Evolutionary conservation across 495 filamentous ascomycete genomes (phyloP).

Genomic region (Thozetella sp.): DNA sequence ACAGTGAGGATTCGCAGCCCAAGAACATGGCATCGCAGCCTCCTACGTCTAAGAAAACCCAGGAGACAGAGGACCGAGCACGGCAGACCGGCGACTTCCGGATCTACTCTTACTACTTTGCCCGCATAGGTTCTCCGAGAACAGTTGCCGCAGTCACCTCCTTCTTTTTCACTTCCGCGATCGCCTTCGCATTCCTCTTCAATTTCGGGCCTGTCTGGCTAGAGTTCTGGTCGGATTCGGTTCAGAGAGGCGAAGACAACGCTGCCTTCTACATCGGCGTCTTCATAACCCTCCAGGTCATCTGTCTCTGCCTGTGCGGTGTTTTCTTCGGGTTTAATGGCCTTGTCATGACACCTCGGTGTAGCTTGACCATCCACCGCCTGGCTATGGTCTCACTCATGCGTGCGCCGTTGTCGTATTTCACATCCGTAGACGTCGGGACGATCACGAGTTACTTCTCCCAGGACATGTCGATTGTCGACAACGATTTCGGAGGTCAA

Average conservation of each 20-base stretch:
- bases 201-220: slow-evolving; percentile 39
- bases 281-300: slow-evolving; percentile 29
- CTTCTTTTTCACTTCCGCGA: not conserved
- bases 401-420: slow-evolving; percentile 20
- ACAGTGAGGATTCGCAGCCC: not conserved
- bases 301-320: slow-evolving; percentile 9
- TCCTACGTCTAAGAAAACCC: not conserved
- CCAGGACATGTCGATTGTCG: slow-evolving; percentile 46
- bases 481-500: slow-evolving; percentile 28
- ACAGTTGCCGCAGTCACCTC: not conserved
- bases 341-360: not conserved
- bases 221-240: slow-evolving; percentile 30
- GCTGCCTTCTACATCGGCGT: slow-evolving; percentile 33
- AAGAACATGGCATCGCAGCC: not conserved
- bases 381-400: not conserved
- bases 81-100: slow-evolving; percentile 39
- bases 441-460: slow-evolving; percentile 43
- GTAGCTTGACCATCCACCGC: not conserved
- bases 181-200: slow-evolving; percentile 26
- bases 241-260: slow-evolving; percentile 19
- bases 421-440: slow-evolving; percentile 40
- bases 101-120: slow-evolving; percentile 35
- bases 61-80: slow-evolving; percentile 16
- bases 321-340: not conserved
- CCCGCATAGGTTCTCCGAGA: slow-evolving; percentile 28